phyloP scores from a whole-genome alignment of 495 filamentous ascomycete genomes.

The Podospora comata region DNA sequence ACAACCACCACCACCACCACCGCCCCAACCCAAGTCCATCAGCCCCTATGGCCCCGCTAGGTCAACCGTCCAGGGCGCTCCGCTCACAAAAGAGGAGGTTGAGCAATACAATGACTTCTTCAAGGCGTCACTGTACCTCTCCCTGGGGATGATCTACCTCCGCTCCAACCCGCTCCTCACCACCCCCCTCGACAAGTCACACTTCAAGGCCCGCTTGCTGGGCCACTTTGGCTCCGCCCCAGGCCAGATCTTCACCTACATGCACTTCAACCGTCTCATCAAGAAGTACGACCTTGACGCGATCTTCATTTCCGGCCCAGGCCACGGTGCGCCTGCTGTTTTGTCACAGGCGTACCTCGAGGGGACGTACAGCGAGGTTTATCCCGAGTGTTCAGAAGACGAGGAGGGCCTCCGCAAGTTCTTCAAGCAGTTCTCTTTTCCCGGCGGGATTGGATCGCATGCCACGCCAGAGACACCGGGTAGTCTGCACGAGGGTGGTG shows the following conservation, averaged over 20 bases:
- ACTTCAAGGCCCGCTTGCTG: slow-evolving; percentile 66
- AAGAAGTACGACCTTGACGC: slow-evolving; percentile 69
- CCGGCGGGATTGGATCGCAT: slow-evolving; percentile 69
- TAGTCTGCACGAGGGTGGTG: slow-evolving; percentile 69
- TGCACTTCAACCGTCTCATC: slow-evolving; percentile 74
- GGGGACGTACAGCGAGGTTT: slow-evolving; percentile 69
- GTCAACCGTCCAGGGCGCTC: slow-evolving; percentile 56
- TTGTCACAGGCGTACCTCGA: slow-evolving; percentile 71
- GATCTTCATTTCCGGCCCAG: slow-evolving; percentile 68
- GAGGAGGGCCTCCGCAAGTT: slow-evolving; percentile 62
- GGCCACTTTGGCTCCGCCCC: slow-evolving; percentile 74
- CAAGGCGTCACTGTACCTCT: slow-evolving; percentile 67
- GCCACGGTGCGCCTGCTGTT: slow-evolving; percentile 68
- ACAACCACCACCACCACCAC: slow-evolving; percentile 20
- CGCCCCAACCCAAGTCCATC: slow-evolving; percentile 45
- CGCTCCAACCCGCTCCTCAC: slow-evolving; percentile 63
- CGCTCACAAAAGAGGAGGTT: slow-evolving; percentile 60
- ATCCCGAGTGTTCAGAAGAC: slow-evolving; percentile 63
- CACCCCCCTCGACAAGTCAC: slow-evolving; percentile 58
- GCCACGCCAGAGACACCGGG: slow-evolving; percentile 73
- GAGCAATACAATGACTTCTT: slow-evolving; percentile 65
- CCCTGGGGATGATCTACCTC: slow-evolving; percentile 72
- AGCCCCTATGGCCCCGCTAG: slow-evolving; percentile 62
- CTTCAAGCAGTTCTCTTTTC: slow-evolving; percentile 77
- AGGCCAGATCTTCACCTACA: slow-evolving; percentile 70